phyloP scores from a whole-genome alignment of 257 asterid species.

The Solanum tarijense region DNA sequence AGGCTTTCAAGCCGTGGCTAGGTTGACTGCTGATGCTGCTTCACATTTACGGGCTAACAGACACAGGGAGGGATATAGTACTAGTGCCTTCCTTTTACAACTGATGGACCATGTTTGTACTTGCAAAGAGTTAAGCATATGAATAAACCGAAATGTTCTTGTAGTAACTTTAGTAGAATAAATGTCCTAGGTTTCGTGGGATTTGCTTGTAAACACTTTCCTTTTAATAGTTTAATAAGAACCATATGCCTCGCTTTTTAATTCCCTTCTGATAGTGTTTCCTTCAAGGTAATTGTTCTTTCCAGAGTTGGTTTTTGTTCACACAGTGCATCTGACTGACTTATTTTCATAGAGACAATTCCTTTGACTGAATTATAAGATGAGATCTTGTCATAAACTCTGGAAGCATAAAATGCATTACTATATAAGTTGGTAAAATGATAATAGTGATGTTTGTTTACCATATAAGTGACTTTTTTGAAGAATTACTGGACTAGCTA shows the following conservation, averaged over 20 bases:
- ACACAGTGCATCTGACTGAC: background rate
- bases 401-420: background rate
- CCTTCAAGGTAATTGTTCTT: background rate
- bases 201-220: background rate
- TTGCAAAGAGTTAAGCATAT: background rate
- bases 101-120: background rate
- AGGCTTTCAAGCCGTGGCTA: background rate
- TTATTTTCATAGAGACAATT: background rate
- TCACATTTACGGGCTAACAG: background rate
- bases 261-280: background rate
- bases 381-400: background rate
- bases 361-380: background rate
- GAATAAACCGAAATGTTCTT: background rate
- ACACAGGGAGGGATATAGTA: background rate
- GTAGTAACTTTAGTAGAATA: background rate
- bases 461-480: background rate
- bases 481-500: background rate
- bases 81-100: background rate
- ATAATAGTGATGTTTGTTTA: background rate
- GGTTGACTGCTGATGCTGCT: background rate
- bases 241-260: background rate
- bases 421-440: background rate
- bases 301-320: background rate
- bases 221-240: background rate
- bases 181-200: background rate